Base-by-base conservation (phyloP, 176 grass and related monocot species). In the Paspalum vaginatum region DNA sequence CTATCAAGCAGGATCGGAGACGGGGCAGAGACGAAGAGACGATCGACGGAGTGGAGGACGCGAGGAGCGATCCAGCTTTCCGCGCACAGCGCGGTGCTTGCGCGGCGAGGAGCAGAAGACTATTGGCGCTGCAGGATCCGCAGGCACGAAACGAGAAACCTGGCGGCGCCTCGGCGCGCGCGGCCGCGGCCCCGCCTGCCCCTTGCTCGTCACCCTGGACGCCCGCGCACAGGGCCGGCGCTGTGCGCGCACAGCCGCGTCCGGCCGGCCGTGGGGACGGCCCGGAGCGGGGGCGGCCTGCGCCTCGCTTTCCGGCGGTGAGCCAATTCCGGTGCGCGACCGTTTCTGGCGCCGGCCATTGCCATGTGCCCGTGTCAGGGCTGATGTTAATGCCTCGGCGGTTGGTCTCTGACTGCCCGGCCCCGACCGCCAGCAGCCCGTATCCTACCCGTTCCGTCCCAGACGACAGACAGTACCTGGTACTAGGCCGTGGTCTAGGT, bases 161-260 rank as follows among this genome's bases (percentile, higher is more conserved):
- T 75, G 87, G 81, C 53, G 22, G 68, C 47, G 82, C 82, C 76
- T 76, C 77, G 87, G 87, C 67, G 7, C 20, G 12, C 76, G 81
- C 39, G 70, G 46, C 86, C n/a, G 41, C 59, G 60, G 68, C 5
- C 6, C 60, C 11, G 68, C 4, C 74, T 56, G 55, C 70, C 63
- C 14, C 24, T 46, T 43, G 54, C 39, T 70, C 87, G 81, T 89
- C 77, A 63, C n/a, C 77, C 56, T 75, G 49, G 25, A 26, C 72
- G 64, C 15, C 13, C 38, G 25, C 39, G 86, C 60, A 84, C 81
- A 46, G 61, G 15, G 6, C 5, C 9, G 70, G 27, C 76, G 68
- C 87, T 88, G 81, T 85, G 76, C 62, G 53, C 76, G 76, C 81
- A 88, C 86, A 84, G 81, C 75, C 25, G 42, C 16, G n/a, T 8